Evolutionary conservation across 176 grass and related monocot genomes (phyloP).

Genomic region (Tillandsia fasciculata): DNA sequence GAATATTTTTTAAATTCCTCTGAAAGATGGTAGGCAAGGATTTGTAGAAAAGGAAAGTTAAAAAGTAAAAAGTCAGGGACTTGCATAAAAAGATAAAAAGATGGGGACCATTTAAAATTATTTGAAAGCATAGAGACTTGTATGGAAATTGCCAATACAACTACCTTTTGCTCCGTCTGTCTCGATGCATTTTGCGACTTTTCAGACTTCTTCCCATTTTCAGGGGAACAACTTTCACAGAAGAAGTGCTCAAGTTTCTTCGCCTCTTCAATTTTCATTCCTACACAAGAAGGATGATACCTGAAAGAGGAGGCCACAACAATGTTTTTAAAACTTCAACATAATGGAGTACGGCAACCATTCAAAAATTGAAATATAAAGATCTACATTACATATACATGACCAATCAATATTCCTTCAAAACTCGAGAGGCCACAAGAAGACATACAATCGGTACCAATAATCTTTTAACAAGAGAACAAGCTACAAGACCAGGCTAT

Average conservation of each 20-base stretch:
- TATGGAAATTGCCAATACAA: not conserved
- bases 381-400: not conserved
- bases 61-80: no score
- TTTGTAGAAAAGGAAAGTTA: no score
- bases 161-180: constrained; percentile 85
- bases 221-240: constrained; percentile 64
- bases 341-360: not conserved
- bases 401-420: no score
- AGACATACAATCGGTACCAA: no score
- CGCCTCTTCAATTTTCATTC: constrained; percentile 82
- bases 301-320: constrained; percentile 27
- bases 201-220: constrained; percentile 75
- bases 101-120: not conserved
- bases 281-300: constrained; percentile 90
- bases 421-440: no score
- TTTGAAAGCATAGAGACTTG: not conserved
- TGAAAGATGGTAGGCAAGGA: no score
- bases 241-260: constrained; percentile 97
- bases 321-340: constrained; percentile 4
- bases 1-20: no score
- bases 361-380: not conserved
- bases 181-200: constrained; percentile 52
- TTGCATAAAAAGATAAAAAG: no score
- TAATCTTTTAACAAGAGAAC: no score
- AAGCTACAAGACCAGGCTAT: no score